These are phyloP conservation scores for Xylaria hypoxylon DNA, from an alignment of 2,329 filamentous ascomycete species.

Conservation along the genomic window DNA sequence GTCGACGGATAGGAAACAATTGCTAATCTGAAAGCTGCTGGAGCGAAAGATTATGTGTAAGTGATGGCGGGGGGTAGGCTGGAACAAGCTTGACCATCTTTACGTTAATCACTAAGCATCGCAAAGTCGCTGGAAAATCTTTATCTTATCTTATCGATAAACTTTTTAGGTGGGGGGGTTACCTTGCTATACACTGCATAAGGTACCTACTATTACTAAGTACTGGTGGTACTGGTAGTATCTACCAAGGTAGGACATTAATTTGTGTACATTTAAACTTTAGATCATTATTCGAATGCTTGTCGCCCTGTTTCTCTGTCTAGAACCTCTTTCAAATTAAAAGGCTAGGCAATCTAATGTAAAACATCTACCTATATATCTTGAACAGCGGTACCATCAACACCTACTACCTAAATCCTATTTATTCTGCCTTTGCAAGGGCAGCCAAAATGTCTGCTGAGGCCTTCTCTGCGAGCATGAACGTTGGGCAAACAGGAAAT, in stretches of 20 bases:
- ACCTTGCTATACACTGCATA: too few relatives aligned
- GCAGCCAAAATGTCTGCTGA: conserved; percentile 62
- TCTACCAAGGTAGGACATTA: too few relatives aligned
- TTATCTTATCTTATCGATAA: conserved; percentile 43
- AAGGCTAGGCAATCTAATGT: background rate
- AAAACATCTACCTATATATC: background rate
- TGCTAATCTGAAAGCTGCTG: background rate
- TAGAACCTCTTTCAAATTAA: background rate
- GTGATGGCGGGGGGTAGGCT: conserved; percentile 12
- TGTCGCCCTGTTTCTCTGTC: too few relatives aligned
- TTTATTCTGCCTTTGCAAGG: conserved; percentile 3
- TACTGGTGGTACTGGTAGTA: too few relatives aligned
- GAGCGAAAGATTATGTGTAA: background rate
- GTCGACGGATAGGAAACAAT: background rate
- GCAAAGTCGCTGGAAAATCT: conserved; percentile 33
- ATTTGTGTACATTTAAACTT: too few relatives aligned
- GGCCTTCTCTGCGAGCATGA: conserved; percentile 71
- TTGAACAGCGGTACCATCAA: background rate
- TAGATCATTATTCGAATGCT: too few relatives aligned
- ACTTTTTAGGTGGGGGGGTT: too few relatives aligned
- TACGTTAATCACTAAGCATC: conserved; percentile 7
- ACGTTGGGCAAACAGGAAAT: conserved; percentile 61
- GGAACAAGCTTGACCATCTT: conserved; percentile 3
- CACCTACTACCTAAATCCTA: background rate
- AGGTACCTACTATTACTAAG: too few relatives aligned